Evolutionary conservation across 805 yeast species (phyloP), one percentile per base, ranked within the genome.

Genomic region (Jamesozyma spencerorum): DNA sequence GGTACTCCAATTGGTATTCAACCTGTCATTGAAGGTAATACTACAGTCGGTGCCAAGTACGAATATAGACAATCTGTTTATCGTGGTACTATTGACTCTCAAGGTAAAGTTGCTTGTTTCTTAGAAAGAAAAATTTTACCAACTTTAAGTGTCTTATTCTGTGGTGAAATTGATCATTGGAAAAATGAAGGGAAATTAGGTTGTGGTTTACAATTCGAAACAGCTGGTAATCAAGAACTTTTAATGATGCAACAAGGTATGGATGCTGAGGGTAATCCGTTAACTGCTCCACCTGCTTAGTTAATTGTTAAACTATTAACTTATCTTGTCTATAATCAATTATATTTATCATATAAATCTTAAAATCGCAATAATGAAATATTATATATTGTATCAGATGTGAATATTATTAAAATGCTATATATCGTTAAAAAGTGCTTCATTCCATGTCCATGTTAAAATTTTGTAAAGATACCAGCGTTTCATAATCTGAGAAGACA

Each of bases 1-100:
- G 85, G 86, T 55, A 73, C 78, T 40, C 83, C 90, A 58, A 77
- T 84, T 48, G 88, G 90, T 45, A 76, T 79, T 54, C 86, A 85
- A 62, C 85, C 94, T 27, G 79, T 81, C 34, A 72, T 88, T 44
- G 96, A 90, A 60, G 97, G 95, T 59, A 74, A 76, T 56, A 88
- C 98, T 54, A 84, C 96, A 45, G 62, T 90, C 43, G 98, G 97
- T 68, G 95, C 95, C 56, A 92, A 90, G 70, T 90, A 90, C 68
- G 97, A 92, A 71, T 92, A 86, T 75, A 86, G 97, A 71, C 94
- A 86, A 68, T 81, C 94, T 43, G 81, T 86, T 40, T 87, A 87
- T 77, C 80, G 98, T 68, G 96, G 97, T 59, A 94, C 88, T 66
- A 60, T 92, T 47, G 96, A 87, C 68, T 78, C 94, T 38, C 71